phyloP scores from a whole-genome alignment of 2,329 filamentous ascomycete genomes.

The Dactylellina parvicollis region DNA sequence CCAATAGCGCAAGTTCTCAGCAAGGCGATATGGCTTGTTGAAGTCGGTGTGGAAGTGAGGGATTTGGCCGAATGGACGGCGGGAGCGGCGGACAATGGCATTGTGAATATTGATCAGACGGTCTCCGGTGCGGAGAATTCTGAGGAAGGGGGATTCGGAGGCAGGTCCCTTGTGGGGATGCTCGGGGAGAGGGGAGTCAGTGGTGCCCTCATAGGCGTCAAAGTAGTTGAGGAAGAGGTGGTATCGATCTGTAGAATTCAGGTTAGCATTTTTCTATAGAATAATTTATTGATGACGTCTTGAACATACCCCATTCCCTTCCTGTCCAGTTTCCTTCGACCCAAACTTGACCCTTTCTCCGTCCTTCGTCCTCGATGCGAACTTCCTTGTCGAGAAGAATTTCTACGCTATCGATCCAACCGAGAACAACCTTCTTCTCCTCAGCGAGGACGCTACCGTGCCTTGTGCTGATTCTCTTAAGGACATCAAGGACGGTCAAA shows the following conservation, averaged over 20 bases:
- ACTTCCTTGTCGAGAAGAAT: conserved; percentile 80
- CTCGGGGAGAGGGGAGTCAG: conserved; percentile 50
- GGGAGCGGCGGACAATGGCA: conserved; percentile 82
- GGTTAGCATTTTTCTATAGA: conserved; percentile 51
- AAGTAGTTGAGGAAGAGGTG: conserved; percentile 59
- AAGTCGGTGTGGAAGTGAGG: conserved; percentile 91
- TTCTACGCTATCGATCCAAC: conserved; percentile 82
- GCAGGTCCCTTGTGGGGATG: conserved; percentile 59
- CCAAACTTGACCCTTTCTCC: conserved; percentile 77
- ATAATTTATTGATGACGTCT: conserved; percentile 56
- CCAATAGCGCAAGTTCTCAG: conserved; percentile 96
- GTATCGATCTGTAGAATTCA: conserved; percentile 56
- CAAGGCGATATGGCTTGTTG: conserved; percentile 89
- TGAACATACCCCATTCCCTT: conserved; percentile 69
- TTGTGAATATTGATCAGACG: conserved; percentile 90
- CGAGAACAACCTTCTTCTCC: conserved; percentile 78
- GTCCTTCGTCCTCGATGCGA: conserved; percentile 77
- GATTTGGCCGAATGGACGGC: conserved; percentile 87
- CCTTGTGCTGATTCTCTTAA: conserved; percentile 89
- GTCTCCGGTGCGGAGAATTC: conserved; percentile 78
- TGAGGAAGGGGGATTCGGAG: conserved; percentile 78
- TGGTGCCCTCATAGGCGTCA: conserved; percentile 53
- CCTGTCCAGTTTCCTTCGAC: conserved; percentile 79
- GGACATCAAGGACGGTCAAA: conserved; percentile 83
- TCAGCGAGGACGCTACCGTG: conserved; percentile 80